phyloP scores from a whole-genome alignment of 768 basidiomycete genomes.

The Lyophyllum atratum region DNA sequence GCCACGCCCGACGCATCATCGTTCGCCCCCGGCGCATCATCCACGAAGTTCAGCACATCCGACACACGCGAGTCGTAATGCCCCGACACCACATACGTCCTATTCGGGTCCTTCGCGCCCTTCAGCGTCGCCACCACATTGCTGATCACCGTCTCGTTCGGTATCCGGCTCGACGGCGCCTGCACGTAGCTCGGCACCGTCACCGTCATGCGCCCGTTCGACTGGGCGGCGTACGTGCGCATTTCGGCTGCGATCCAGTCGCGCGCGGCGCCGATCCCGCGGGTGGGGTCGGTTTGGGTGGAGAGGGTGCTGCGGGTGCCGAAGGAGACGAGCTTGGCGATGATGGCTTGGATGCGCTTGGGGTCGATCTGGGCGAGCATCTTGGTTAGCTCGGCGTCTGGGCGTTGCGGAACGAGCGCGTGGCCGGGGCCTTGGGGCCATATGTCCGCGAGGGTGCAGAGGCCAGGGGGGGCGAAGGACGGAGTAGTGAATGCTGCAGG shows the following conservation, averaged over 20 bases:
- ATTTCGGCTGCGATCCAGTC: slow-evolving; percentile 57
- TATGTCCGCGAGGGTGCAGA: slow-evolving; percentile 1
- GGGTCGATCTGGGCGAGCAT: slow-evolving; percentile 52
- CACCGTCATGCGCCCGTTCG: slow-evolving; percentile 44
- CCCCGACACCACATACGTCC: slow-evolving; percentile 54
- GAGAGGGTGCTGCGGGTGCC: slow-evolving; percentile 57
- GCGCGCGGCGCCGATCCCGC: slow-evolving; percentile 56
- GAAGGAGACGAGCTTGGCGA: slow-evolving; percentile 54
- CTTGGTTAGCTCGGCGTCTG: slow-evolving; percentile 41
- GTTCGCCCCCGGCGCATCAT: slow-evolving; percentile 54
- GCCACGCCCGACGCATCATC: slow-evolving; percentile 60
- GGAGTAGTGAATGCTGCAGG: slow-evolving; percentile 8
- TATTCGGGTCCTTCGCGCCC: slow-evolving; percentile 48
- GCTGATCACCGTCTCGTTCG: slow-evolving; percentile 46
- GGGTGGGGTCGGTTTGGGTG: slow-evolving; percentile 50
- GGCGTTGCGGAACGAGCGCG: slow-evolving; percentile 41
- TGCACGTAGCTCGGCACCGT: slow-evolving; percentile 49
- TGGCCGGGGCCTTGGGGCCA: slow-evolving; percentile 56
- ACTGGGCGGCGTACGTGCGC: slow-evolving; percentile 37
- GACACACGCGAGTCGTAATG: slow-evolving; percentile 56
- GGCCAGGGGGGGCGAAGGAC: not conserved
- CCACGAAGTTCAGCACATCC: slow-evolving; percentile 36
- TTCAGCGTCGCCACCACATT: slow-evolving; percentile 53
- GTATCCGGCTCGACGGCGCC: slow-evolving; percentile 33
- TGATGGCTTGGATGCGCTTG: slow-evolving; percentile 44